Evolutionary conservation across 2,329 filamentous ascomycete genomes (phyloP), one percentile per base, ranked within the genome.

Genomic region (Colletotrichum musae): DNA sequence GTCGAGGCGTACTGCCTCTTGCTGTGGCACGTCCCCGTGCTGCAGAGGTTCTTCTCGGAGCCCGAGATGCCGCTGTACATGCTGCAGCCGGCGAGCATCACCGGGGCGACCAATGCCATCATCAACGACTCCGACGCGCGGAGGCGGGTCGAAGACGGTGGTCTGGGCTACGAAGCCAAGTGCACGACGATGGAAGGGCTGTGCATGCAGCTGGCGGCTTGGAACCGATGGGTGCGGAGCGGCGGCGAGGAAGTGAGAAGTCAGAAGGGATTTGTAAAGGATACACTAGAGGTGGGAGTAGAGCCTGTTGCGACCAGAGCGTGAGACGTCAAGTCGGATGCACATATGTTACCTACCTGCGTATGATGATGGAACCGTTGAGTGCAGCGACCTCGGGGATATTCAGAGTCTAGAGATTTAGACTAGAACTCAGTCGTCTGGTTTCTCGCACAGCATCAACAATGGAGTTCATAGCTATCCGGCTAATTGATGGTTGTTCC

Each of bases 101-200:
- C 74, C 5, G 79, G 81, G 13, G 71, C 77, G 4, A 73, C 79
- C 26, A 80, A 83, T 59, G 74, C 77, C 41, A 70, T 84, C 5
- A 76, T 80, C 5, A 79, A 81, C 45, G 81, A 84, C 64, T 72
- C 72, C 12, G 73, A 75, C 53, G 83, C 83, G 6, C 76, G 77
- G 71, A 79, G 72, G 70, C 71, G 74, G 5, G 76, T 81, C 1
- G 77, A 76, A 39, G 77, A 83, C 9, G 83, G 83, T 0, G 83
- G 83, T 0, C 70, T 86, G 32, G 84, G 82, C 12, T 85, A 85
- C 58, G 64, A 61, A 56, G 77, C 75, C 3, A 75, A 76, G 7
- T 80, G 76, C 53, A 81, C 74, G 12, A 81, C 79, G 5, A 67
- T 85, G 24, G 81, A 85, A 71, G 83, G 82, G 0, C 72, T 84